Evolutionary conservation across 768 basidiomycete genomes (phyloP).

Genomic region (Rhodosporidiobolus odoratus): DNA sequence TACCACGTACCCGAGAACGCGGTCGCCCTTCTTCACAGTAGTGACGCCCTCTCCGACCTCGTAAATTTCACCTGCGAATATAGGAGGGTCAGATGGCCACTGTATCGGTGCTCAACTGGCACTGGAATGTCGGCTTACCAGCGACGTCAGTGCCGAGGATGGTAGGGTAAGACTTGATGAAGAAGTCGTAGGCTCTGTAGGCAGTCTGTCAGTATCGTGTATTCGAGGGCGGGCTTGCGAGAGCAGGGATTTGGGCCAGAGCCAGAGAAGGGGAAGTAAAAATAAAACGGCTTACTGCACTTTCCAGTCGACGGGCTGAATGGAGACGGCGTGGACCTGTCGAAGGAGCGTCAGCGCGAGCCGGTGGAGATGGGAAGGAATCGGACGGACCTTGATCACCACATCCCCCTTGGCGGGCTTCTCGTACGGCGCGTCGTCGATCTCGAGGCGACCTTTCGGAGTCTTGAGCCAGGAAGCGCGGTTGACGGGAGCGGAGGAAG

Average conservation of each 20-base stretch:
- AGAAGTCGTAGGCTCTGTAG: slow-evolving; percentile 49
- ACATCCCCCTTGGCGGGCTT: slow-evolving; percentile 17
- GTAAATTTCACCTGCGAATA: slow-evolving; percentile 54
- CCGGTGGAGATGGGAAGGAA: background rate
- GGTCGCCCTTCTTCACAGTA: slow-evolving; percentile 54
- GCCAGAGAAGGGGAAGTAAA: background rate
- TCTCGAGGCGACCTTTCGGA: slow-evolving; percentile 15
- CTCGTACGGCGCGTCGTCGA: slow-evolving; percentile 7
- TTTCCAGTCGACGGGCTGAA: slow-evolving; percentile 59
- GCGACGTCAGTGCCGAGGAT: slow-evolving; percentile 22
- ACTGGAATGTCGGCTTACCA: no score
- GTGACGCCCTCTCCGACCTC: slow-evolving; percentile 56
- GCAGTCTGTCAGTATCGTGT: no score
- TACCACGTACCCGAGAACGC: slow-evolving; percentile 45
- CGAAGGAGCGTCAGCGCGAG: slow-evolving; percentile 41
- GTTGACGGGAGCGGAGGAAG: slow-evolving; percentile 1
- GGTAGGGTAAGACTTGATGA: slow-evolving; percentile 43
- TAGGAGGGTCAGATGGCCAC: background rate
- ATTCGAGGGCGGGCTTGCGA: background rate
- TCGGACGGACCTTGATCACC: slow-evolving; percentile 21
- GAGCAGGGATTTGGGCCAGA: background rate
- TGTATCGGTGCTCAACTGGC: no score
- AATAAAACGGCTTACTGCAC: background rate
- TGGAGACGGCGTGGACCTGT: slow-evolving; percentile 47
- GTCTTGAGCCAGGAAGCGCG: slow-evolving; percentile 11